phyloP scores from a whole-genome alignment of 2,329 filamentous ascomycete species.

The Trichoderma sp. region DNA sequence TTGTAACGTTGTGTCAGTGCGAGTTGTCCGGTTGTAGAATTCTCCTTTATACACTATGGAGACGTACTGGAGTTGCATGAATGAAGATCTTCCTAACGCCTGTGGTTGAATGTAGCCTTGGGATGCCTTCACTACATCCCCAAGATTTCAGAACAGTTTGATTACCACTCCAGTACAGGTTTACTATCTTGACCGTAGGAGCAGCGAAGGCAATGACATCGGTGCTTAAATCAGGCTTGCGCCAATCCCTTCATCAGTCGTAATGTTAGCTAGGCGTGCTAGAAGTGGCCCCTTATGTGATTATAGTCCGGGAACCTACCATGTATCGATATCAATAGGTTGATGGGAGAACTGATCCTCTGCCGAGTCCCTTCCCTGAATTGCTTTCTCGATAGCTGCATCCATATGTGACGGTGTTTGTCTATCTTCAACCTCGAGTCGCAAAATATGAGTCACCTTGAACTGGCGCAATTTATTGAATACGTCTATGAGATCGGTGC shows the following conservation, averaged over 20 bases:
- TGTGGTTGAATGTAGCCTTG: background rate
- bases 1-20: background rate
- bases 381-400: background rate
- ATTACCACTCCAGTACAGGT: background rate
- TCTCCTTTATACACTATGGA: background rate
- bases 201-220: background rate
- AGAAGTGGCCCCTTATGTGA: too few species aligned
- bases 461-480: background rate
- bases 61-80: background rate
- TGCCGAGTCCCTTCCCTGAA: background rate
- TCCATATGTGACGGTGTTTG: background rate
- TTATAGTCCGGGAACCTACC: too few species aligned
- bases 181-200: background rate
- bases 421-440: background rate
- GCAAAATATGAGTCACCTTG: background rate
- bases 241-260: slow-evolving; percentile 8
- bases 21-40: background rate
- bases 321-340: background rate
- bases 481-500: background rate
- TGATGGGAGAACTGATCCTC: too few species aligned
- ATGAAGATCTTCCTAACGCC: background rate
- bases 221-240: background rate
- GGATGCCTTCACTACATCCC: background rate
- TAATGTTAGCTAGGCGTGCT: too few species aligned
- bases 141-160: background rate